Base-by-base conservation (phyloP, 192 early-diverging fungal genomes). In the Umbelopsis isabellina region DNA sequence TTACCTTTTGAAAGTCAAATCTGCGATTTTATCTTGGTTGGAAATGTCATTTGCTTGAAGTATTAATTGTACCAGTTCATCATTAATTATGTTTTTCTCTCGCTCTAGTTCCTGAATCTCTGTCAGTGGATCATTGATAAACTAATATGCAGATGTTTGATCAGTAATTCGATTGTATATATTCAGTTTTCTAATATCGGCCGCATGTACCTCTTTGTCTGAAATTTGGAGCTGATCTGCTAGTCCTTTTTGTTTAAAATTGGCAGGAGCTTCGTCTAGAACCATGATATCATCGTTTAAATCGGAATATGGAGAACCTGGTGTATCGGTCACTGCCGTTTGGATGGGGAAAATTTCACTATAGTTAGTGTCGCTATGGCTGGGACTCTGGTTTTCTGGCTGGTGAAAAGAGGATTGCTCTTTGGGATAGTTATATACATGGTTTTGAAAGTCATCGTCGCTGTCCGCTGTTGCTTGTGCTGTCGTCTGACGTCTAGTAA, bases 371-470 rank as follows among this genome's bases (percentile, higher is more conserved):
- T 61, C 55, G 30, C 15, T 61, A 25, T 61, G 7, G 22, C 13
- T 35, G 11, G 27, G 11, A 0, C n/a, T 16, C 18, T 33, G 55
- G 5, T 35, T 15, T 27, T 37, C 37, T 20, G 55, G 30, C 55
- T 18, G 25, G 0, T 10, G 37, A 10, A 41, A 41, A 5, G 7
- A 41, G 6, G 5, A 1, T 61, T 25, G 1, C 18, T 33, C 25
- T 13, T 13, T 41, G 37, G 37, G 48, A 21, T 49, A 21, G 48
- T 16, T 35, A 61, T 27, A 35, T 30, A 25, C 13, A 61, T 10
- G 15, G 55, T 35, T 35, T 35, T 61, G 55, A 61, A 61, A 61
- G 13, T 61, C 55, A 35, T 61, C 55, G 25, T 61, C 55, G 30
- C 55, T 61, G 13, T 61, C 30, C 33, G 12, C 55, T 18, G 25